Percentiles rank a stretch among this genome's conserved stretches.
Conservation (phyloP, 1,139 yeast genomes). For the Taphrina communis region DNA sequence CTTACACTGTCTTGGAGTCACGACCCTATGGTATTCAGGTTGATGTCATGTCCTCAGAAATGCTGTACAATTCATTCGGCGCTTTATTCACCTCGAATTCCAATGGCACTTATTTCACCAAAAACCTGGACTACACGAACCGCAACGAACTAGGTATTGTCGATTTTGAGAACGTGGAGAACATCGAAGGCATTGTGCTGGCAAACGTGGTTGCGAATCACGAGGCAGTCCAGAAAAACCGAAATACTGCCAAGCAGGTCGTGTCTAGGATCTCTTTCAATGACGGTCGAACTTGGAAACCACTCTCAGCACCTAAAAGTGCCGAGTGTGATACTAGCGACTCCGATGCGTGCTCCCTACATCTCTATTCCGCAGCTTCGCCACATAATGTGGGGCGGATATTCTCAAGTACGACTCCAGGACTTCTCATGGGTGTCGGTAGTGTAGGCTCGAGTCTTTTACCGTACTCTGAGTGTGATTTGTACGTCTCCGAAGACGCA, state of each 20-base stretch:
- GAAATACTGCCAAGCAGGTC: constrained; percentile 48
- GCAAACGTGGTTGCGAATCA: constrained; percentile 55
- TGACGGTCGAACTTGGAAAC: constrained; percentile 69
- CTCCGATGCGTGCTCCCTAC: constrained; percentile 62
- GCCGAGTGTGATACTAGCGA: constrained; percentile 53
- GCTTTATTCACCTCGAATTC: constrained; percentile 67
- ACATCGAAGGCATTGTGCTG: constrained; percentile 75
- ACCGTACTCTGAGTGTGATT: constrained; percentile 49
- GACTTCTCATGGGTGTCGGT: constrained; percentile 63
- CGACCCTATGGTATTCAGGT: constrained; percentile 64
- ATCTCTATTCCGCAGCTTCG: constrained; percentile 60
- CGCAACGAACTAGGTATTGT: constrained; percentile 54
- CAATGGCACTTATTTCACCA: constrained; percentile 63
- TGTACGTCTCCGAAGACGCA: constrained; percentile 75
- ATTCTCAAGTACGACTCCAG: constrained; percentile 69
- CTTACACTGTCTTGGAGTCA: constrained; percentile 63
- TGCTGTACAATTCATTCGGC: constrained; percentile 49
- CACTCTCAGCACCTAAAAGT: constrained; percentile 55
- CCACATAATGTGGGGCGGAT: constrained; percentile 63
- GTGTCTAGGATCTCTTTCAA: constrained; percentile 63
- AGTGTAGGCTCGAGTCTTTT: constrained; percentile 50
- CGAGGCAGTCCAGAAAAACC: constrained; percentile 45
- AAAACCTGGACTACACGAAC: constrained; percentile 57
- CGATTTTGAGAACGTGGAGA: constrained; percentile 60
- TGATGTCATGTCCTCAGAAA: constrained; percentile 53